phyloP scores from a whole-genome alignment of 768 basidiomycete genomes.

The Tricholoma flavovirens region DNA sequence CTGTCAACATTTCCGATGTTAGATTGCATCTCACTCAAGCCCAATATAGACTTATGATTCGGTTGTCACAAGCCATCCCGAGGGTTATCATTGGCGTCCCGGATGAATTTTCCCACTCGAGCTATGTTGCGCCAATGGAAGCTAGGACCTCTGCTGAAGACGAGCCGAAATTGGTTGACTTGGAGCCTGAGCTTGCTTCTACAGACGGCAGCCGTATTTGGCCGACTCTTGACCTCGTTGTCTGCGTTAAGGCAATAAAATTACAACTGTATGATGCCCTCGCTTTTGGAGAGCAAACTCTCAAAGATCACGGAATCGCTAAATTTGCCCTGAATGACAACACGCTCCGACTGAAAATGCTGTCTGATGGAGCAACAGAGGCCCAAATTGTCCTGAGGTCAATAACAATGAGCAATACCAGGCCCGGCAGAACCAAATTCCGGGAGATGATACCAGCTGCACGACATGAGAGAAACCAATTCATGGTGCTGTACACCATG shows the following conservation, averaged over 20 bases:
- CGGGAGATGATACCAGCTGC: constrained; percentile 94
- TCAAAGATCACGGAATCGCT: constrained; percentile 78
- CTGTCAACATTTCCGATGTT: constrained; percentile 75
- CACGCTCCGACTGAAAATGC: constrained; percentile 70
- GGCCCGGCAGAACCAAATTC: constrained; percentile 76
- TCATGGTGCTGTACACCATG: constrained; percentile 87
- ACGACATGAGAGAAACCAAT: constrained; percentile 81
- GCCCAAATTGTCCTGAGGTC: constrained; percentile 86
- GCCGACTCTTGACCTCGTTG: constrained; percentile 71
- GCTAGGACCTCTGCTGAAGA: constrained; percentile 6
- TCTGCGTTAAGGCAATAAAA: constrained; percentile 66
- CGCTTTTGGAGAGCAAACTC: constrained; percentile 48
- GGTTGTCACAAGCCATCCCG: constrained; percentile 63
- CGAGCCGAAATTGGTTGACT: constrained; percentile 23
- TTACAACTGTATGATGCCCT: constrained; percentile 78
- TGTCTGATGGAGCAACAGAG: constrained; percentile 80
- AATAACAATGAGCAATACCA: constrained; percentile 86
- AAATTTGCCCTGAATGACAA: constrained; percentile 80
- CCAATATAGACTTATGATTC: constrained; percentile 72
- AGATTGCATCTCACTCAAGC: constrained; percentile 77
- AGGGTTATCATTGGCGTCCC: constrained; percentile 48
- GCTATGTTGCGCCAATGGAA: constrained; percentile 17
- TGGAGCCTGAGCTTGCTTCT: constrained; percentile 51
- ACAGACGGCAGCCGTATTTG: constrained; percentile 22
- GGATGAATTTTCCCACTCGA: constrained; percentile 32